Percentiles rank a stretch among this genome's conserved stretches.
Evolutionary conservation across 2,329 filamentous ascomycete species (phyloP).

Genomic region (Calonectria henricotiae): DNA sequence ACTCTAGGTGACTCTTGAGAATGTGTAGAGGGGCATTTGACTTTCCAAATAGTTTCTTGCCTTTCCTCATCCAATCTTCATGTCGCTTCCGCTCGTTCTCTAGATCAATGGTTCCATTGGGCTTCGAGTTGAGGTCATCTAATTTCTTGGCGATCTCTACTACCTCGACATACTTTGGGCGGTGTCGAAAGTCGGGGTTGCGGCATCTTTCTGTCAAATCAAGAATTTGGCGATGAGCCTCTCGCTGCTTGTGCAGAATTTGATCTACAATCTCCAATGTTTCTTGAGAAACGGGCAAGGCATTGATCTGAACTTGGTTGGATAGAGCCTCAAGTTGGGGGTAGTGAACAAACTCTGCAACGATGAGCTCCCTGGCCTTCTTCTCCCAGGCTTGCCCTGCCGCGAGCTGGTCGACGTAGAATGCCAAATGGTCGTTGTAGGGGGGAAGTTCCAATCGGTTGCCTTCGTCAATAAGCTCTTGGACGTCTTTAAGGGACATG

Average conservation of each 20-base stretch:
- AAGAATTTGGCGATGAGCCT: conserved; percentile 91
- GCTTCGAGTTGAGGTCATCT: conserved; percentile 93
- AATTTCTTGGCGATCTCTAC: conserved; percentile 89
- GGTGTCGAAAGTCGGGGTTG: conserved; percentile 81
- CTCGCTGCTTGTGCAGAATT: conserved; percentile 95
- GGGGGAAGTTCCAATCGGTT: conserved; percentile 83
- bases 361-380: conserved; percentile 93
- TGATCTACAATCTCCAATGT: conserved; percentile 89
- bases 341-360: conserved; percentile 93
- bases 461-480: conserved; percentile 84
- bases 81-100: conserved; percentile 96
- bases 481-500: conserved; percentile 84
- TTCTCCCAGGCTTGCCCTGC: conserved; percentile 91
- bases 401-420: conserved; percentile 82
- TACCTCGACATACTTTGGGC: conserved; percentile 92
- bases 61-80: conserved; percentile 99
- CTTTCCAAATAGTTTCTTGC: conserved; percentile 98
- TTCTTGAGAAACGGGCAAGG: conserved; percentile 85
- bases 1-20: conserved; percentile 93
- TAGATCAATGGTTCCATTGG: conserved; percentile 89
- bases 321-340: conserved; percentile 94
- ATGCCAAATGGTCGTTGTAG: conserved; percentile 84
- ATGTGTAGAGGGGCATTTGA: conserved; percentile 98
- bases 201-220: conserved; percentile 86
- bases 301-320: conserved; percentile 79